Evolutionary conservation across 768 basidiomycete species (phyloP).

Genomic region (Tulasnella sp.): DNA sequence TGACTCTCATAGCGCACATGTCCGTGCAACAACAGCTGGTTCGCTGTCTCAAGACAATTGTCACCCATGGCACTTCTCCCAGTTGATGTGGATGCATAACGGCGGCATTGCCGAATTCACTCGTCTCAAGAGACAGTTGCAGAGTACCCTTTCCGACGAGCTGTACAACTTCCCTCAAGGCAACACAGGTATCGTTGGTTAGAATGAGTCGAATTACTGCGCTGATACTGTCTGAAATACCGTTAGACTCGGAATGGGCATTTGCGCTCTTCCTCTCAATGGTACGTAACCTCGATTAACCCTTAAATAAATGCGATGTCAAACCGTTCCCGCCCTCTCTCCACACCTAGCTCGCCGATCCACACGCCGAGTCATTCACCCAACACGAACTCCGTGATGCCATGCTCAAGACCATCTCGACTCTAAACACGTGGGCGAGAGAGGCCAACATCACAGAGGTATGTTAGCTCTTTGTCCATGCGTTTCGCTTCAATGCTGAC

Average conservation of each 20-base stretch:
- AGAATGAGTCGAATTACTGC: background rate
- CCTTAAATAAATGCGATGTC: background rate
- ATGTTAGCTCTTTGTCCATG: constrained; percentile 12
- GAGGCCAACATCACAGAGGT: constrained; percentile 69
- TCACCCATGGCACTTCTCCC: constrained; percentile 88
- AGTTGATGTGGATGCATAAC: constrained; percentile 98
- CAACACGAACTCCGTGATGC: constrained; percentile 65
- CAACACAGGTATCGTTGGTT: constrained; percentile 60
- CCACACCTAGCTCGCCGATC: constrained; percentile 59
- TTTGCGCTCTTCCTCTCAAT: constrained; percentile 88
- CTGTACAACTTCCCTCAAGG: constrained; percentile 83
- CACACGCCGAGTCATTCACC: constrained; percentile 66
- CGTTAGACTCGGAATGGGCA: constrained; percentile 89
- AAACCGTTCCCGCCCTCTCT: background rate
- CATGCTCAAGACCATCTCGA: constrained; percentile 80
- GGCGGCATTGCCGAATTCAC: constrained; percentile 84
- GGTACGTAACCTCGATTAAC: constrained; percentile 33
- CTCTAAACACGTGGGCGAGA: constrained; percentile 67
- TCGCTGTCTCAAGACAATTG: constrained; percentile 89
- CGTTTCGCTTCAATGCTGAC: background rate
- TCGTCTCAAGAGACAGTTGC: constrained; percentile 71
- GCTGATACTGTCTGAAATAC: background rate
- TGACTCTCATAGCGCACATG: constrained; percentile 53
- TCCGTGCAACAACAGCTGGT: constrained; percentile 88
- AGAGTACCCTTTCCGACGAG: constrained; percentile 67